Evolutionary conservation across 192 early-diverging fungal genomes (phyloP), one percentile per base, ranked within the genome.

Genomic region (Kappamyces sp.): DNA sequence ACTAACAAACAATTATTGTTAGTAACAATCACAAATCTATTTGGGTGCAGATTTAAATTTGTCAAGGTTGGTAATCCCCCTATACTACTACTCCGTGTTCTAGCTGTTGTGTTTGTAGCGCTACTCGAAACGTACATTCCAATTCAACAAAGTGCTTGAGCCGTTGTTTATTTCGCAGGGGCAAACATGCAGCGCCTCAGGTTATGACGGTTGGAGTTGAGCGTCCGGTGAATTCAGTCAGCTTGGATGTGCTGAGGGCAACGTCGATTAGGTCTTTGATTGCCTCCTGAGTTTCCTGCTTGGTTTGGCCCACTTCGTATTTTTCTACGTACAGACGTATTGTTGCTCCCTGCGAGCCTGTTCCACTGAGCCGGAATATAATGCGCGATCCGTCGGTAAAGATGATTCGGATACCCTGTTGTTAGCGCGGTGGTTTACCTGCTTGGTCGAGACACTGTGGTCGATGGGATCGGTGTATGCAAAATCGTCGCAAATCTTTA

Each of bases 311-410:
- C 39, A 74, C 63, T 15, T 80, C 77, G 68, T 92, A 93, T 72
- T 94, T 90, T 66, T 98, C 96, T 42, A 97, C 90, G 64, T 98
- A 98, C 35, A 98, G 75, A 60, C 96, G 87, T 34, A 98, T 79
- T 49, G 96, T 98, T 0, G 96, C 96, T 23, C 96, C 96, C 53
- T 93, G 88, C 3, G 86, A 89, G 8, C 96, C 96, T 6, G 96
- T 98, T 12, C 96, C 96, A 34, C 86, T 89, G 37, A 97, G 70
- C 33, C 96, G 86, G 73, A 94, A 89, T 50, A 98, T 82, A 51
- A 97, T 83, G 66, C 95, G 87, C 6, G 90, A 91, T 8, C 89
- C 86, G 70, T 97, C 93, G n/a, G 72, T 74, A 73, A 98, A 97
- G 44, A 93, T 74, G 52, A 97, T 79, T 55, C 93, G 87, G 39